These are phyloP conservation scores for Salix koriyanagi DNA, from an alignment of 345 rosid species.

Conservation along the genomic window DNA sequence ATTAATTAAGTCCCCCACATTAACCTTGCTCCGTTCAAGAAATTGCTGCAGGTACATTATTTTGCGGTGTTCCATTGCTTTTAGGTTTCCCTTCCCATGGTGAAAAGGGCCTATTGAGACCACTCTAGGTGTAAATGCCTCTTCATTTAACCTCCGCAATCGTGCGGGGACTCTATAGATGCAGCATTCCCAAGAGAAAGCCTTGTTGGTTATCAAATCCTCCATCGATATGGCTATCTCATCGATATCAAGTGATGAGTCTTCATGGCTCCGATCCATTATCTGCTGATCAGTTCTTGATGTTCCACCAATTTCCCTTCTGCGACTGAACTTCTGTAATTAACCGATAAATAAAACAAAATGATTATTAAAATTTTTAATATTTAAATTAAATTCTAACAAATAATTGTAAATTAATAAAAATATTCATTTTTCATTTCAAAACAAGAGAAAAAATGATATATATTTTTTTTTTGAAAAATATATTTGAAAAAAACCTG, in stretches of 20 bases:
- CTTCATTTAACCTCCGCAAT: background rate
- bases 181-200: background rate
- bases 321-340: too few species aligned
- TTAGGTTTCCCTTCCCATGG: background rate
- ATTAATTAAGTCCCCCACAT: background rate
- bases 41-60: background rate
- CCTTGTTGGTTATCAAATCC: background rate
- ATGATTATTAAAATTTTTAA: too few species aligned
- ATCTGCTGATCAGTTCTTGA: background rate
- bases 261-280: background rate
- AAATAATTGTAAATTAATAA: too few species aligned
- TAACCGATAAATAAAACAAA: too few species aligned
- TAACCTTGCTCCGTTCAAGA: background rate
- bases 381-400: too few species aligned
- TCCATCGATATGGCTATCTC: background rate
- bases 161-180: conserved; percentile 4
- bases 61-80: conserved; percentile 11
- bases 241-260: background rate
- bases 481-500: too few species aligned
- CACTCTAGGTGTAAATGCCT: background rate
- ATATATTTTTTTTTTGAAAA: too few species aligned
- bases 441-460: too few species aligned
- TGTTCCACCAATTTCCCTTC: too few species aligned
- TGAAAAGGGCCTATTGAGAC: background rate
- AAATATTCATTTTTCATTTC: too few species aligned